phyloP scores from a whole-genome alignment of 371 early-diverging fungal genomes.

The Mortierella sp. region DNA sequence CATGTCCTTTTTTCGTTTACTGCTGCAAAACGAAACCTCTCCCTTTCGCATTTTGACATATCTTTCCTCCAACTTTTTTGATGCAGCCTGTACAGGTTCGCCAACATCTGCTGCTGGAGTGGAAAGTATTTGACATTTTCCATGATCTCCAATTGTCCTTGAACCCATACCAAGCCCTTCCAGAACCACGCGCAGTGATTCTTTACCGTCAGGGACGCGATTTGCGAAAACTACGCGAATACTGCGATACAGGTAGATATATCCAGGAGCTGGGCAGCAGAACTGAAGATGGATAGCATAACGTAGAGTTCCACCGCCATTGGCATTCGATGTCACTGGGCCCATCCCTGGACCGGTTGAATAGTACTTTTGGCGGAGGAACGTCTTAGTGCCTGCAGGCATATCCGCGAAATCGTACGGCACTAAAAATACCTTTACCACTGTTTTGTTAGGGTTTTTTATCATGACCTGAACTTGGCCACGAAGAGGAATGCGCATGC shows the following conservation, averaged over 20 bases:
- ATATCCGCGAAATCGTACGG: constrained; percentile 87
- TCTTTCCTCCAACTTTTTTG: constrained; percentile 30
- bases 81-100: background rate
- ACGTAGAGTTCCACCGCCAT: constrained; percentile 61
- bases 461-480: constrained; percentile 89
- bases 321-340: constrained; percentile 12
- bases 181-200: constrained; percentile 69
- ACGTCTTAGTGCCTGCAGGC: constrained; percentile 81
- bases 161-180: constrained; percentile 68
- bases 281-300: constrained; percentile 87
- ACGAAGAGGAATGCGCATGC: constrained; percentile 79
- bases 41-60: constrained; percentile 53
- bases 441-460: constrained; percentile 85
- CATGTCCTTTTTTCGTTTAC: constrained; percentile 31
- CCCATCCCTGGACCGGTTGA: constrained; percentile 42
- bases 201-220: constrained; percentile 70
- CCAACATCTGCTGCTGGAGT: background rate
- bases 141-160: constrained; percentile 18
- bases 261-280: constrained; percentile 66
- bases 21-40: constrained; percentile 34
- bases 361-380: constrained; percentile 84
- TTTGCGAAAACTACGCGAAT: constrained; percentile 86
- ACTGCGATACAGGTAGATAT: constrained; percentile 73
- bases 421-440: constrained; percentile 83
- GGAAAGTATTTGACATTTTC: background rate